phyloP scores from a whole-genome alignment of 305 asterid genomes.

The Striga hermonthica region DNA sequence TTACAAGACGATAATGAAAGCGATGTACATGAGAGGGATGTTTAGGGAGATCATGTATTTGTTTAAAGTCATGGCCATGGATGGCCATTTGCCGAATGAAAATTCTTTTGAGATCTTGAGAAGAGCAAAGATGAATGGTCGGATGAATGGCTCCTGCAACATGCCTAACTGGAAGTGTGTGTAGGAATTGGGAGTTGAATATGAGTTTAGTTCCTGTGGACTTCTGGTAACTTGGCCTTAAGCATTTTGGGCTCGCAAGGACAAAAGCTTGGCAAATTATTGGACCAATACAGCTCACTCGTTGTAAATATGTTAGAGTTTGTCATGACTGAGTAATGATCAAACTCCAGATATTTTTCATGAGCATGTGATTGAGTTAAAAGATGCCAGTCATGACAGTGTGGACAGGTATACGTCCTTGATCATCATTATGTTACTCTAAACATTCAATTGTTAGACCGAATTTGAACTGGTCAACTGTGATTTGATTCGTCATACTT shows the following conservation, averaged over 20 bases:
- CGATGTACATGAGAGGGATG: slow-evolving; percentile 45
- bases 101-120: slow-evolving; percentile 34
- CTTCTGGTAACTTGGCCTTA: no score
- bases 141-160: background rate
- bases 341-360: slow-evolving; percentile 10
- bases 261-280: no score
- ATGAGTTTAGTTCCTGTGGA: no score
- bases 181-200: no score
- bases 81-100: slow-evolving; percentile 49
- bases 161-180: no score
- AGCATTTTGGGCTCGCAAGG: no score
- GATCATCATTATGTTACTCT: background rate
- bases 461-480: background rate
- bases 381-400: slow-evolving; percentile 17
- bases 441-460: background rate
- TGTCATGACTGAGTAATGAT: no score
- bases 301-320: no score
- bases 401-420: slow-evolving; percentile 28
- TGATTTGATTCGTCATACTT: background rate
- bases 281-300: no score
- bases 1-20: slow-evolving; percentile 48
- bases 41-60: slow-evolving; percentile 36
- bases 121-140: slow-evolving; percentile 30
- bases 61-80: slow-evolving; percentile 43
- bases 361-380: slow-evolving; percentile 16